phyloP scores from a whole-genome alignment of 1,284 basidiomycete genomes.

The Apiotrichum brassicae region DNA sequence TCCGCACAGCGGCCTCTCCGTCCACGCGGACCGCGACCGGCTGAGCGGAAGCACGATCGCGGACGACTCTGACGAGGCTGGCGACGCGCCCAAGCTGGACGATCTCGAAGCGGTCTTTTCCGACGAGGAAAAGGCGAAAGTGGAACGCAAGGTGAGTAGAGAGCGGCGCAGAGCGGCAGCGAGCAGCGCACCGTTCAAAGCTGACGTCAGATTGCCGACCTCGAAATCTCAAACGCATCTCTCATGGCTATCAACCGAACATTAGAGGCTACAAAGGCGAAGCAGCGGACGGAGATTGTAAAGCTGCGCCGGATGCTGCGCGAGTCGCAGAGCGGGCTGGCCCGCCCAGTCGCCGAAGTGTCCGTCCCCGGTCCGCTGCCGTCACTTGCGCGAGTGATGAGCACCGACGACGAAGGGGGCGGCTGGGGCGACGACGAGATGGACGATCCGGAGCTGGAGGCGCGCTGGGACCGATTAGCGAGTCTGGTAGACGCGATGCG shows the following conservation, averaged over 20 bases:
- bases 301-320: slow-evolving; percentile 36
- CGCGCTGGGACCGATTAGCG: slow-evolving; percentile 36
- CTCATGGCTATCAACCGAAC: slow-evolving; percentile 43
- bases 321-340: slow-evolving; percentile 11
- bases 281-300: slow-evolving; percentile 39
- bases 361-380: not conserved
- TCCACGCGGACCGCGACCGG: slow-evolving; percentile 2
- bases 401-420: slow-evolving; percentile 10
- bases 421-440: slow-evolving; percentile 19
- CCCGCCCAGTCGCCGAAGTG: not conserved
- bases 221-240: slow-evolving; percentile 44
- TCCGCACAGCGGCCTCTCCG: not conserved
- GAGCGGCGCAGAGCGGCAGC: too few species aligned
- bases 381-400: slow-evolving; percentile 3
- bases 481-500: slow-evolving; percentile 31
- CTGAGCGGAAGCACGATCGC: slow-evolving; percentile 11
- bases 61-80: slow-evolving; percentile 6
- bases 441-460: slow-evolving; percentile 34
- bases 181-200: not conserved
- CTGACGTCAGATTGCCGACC: slow-evolving; percentile 36
- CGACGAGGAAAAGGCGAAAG: slow-evolving; percentile 26
- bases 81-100: slow-evolving; percentile 4
- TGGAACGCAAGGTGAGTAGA: slow-evolving; percentile 39
- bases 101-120: not conserved
- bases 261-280: slow-evolving; percentile 40